Conservation (phyloP, 805 yeast genomes). For the Candida saitoana region DNA sequence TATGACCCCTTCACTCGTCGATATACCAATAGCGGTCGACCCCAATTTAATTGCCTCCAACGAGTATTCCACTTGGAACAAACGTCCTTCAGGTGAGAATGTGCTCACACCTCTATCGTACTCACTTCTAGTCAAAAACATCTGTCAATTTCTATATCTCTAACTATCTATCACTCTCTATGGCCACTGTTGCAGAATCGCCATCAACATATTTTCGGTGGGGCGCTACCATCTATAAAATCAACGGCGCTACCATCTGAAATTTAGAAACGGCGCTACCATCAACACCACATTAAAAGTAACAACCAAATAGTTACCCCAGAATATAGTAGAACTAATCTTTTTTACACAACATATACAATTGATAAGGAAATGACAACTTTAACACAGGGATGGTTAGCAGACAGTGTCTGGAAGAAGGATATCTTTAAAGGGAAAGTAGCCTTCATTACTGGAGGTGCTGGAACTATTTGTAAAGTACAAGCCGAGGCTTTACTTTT, state of each 20-base stretch:
- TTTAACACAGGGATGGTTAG: slow-evolving; percentile 21
- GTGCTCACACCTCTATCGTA: slow-evolving; percentile 99
- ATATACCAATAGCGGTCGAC: slow-evolving; percentile 97
- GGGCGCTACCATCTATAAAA: not conserved
- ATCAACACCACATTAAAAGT: too few species aligned
- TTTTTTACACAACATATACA: not conserved
- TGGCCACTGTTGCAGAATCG: not conserved
- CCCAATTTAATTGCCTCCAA: slow-evolving; percentile 94
- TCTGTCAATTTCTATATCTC: too few species aligned
- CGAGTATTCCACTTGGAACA: slow-evolving; percentile 97
- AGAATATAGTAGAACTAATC: not conserved
- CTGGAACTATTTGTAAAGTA: slow-evolving; percentile 87
- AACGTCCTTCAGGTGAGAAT: slow-evolving; percentile 97
- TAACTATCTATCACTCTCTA: too few species aligned
- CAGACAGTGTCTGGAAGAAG: slow-evolving; percentile 42
- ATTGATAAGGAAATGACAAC: slow-evolving; percentile 1
- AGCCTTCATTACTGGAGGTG: slow-evolving; percentile 91
- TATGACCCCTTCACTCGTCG: slow-evolving; percentile 92
- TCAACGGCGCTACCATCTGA: not conserved
- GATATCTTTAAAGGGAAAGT: slow-evolving; percentile 78
- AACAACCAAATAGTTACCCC: too few species aligned
- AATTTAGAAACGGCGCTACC: too few species aligned
- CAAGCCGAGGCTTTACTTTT: slow-evolving; percentile 80
- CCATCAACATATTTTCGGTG: not conserved
- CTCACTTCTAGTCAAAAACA: slow-evolving; percentile 99